Percentiles rank a stretch among this genome's conserved stretches.
Evolutionary conservation across 352 stramenopile genomes (phyloP).

Genomic region (Globisporangium takayamanum): DNA sequence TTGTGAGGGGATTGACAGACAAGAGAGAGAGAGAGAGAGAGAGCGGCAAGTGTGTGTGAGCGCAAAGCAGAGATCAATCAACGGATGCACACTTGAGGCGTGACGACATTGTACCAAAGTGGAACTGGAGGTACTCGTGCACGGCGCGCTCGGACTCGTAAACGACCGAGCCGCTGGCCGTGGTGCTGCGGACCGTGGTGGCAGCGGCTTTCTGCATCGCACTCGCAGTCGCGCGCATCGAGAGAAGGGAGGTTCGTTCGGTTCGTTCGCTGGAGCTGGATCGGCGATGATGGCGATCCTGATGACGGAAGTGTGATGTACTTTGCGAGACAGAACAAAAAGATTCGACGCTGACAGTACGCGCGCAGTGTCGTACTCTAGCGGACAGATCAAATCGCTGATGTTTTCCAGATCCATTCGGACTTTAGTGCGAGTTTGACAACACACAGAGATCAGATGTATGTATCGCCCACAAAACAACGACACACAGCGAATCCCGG

Average conservation of each 20-base stretch:
- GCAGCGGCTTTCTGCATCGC: constrained; percentile 15
- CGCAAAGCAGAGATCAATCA: not conserved
- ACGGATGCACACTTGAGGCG: too few species aligned
- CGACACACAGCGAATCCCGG: not conserved
- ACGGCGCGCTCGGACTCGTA: constrained; percentile 86
- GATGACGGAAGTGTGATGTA: not conserved
- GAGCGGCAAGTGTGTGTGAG: not conserved
- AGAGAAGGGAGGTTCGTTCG: not conserved
- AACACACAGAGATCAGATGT: not conserved
- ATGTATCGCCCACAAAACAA: not conserved
- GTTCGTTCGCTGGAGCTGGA: not conserved
- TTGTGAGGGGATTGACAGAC: not conserved
- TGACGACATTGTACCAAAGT: constrained; percentile 53
- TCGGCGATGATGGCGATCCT: not conserved
- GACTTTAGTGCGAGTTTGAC: not conserved
- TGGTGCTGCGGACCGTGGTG: constrained; percentile 65
- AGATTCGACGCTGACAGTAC: not conserved
- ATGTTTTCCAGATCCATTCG: not conserved
- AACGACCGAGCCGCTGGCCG: constrained; percentile 78
- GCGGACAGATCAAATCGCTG: not conserved
- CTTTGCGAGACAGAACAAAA: not conserved
- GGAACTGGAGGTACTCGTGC: constrained; percentile 89
- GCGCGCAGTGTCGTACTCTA: not conserved
- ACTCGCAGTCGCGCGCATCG: constrained; percentile 8
- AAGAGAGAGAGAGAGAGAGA: not conserved